A percentile compares a stretch with the other conserved stretches of the same genome.
Conservation (phyloP, 208 protist genomes). For the Acanthamoeba royreba region DNA sequence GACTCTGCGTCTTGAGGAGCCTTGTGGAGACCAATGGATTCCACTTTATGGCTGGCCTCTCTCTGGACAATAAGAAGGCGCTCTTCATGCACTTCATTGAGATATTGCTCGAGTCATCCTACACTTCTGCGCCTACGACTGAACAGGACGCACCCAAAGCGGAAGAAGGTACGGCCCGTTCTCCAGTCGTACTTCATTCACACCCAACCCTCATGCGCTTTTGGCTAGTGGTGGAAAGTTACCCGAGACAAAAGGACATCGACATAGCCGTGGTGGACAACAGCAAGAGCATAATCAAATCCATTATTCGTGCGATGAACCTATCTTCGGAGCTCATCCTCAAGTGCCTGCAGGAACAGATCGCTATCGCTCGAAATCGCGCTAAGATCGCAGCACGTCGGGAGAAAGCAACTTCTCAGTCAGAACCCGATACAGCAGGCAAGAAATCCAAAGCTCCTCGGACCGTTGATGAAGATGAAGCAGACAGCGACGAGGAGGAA, state of each 20-base stretch:
- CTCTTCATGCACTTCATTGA: constrained; percentile 39
- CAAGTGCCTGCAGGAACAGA: neutral
- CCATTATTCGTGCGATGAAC: constrained; percentile 4
- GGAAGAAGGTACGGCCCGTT: neutral
- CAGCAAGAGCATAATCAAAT: constrained; percentile 32
- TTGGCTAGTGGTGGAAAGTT: neutral
- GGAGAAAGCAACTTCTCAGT: too few relatives aligned
- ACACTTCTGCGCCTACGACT: neutral
- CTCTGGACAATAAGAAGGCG: neutral
- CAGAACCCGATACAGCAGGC: neutral
- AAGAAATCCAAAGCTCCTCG: neutral
- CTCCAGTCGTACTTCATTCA: neutral
- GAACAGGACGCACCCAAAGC: neutral
- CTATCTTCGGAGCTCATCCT: neutral
- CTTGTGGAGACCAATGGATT: neutral
- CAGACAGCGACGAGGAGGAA: neutral
- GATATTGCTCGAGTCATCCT: neutral
- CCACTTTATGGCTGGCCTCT: constrained; percentile 30
- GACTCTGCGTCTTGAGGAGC: neutral
- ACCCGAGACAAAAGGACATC: neutral
- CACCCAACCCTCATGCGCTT: neutral
- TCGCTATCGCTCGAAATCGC: neutral
- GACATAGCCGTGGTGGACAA: neutral
- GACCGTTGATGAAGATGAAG: neutral
- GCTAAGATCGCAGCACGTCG: neutral